phyloP scores from a whole-genome alignment of 2,329 filamentous ascomycete genomes.

The Colletotrichum eremochloae region DNA sequence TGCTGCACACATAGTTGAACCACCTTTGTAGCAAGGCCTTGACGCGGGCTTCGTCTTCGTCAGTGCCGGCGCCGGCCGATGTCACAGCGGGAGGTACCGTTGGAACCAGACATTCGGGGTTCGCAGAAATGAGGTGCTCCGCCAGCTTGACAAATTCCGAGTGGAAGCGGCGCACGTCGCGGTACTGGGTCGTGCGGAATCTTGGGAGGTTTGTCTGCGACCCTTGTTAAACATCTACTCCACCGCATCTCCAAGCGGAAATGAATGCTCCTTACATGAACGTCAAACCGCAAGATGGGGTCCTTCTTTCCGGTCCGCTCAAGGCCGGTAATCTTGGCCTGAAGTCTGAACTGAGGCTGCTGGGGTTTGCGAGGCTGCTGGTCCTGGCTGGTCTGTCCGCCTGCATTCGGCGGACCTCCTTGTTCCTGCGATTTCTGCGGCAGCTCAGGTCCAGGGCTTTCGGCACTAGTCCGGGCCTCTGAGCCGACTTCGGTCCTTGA shows the following conservation, averaged over 20 bases:
- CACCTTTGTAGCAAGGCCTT: slow-evolving; percentile 93
- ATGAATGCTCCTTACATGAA: slow-evolving; percentile 77
- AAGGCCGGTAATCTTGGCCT: slow-evolving; percentile 93
- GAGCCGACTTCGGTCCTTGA: slow-evolving; percentile 47
- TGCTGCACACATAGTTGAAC: slow-evolving; percentile 93
- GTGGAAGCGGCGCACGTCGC: slow-evolving; percentile 94
- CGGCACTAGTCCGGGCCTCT: slow-evolving; percentile 39
- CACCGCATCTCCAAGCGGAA: not conserved
- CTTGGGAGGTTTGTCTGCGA: slow-evolving; percentile 95
- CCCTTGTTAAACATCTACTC: slow-evolving; percentile 9
- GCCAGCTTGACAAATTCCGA: slow-evolving; percentile 97
- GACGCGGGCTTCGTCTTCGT: slow-evolving; percentile 92
- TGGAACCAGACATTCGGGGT: slow-evolving; percentile 93
- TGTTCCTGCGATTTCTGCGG: slow-evolving; percentile 46
- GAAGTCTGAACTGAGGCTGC: slow-evolving; percentile 83
- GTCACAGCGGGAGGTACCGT: slow-evolving; percentile 96
- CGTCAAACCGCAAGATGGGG: slow-evolving; percentile 93
- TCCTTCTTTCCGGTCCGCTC: slow-evolving; percentile 97
- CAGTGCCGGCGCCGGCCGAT: slow-evolving; percentile 93
- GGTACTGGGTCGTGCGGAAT: slow-evolving; percentile 97
- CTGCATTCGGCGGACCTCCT: slow-evolving; percentile 43
- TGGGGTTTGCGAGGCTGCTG: slow-evolving; percentile 69
- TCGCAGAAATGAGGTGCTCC: slow-evolving; percentile 96
- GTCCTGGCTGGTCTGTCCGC: slow-evolving; percentile 48
- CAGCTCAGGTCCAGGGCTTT: slow-evolving; percentile 43